Evolutionary conservation across 1,284 basidiomycete species (phyloP).

Genomic region (Austropuccinia psidii): DNA sequence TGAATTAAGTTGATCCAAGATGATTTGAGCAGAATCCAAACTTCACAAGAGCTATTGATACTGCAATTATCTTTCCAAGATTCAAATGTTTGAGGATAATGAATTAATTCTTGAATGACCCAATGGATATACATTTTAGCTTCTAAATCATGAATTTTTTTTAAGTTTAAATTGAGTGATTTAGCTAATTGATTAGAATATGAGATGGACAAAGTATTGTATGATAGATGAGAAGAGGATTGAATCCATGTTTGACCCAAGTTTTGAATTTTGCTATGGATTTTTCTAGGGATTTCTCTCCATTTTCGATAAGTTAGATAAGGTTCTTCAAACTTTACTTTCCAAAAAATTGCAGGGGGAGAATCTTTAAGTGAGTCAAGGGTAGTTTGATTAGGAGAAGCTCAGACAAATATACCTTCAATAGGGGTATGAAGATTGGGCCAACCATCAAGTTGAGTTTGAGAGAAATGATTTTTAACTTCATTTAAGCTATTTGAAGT

Average conservation of each 20-base stretch:
- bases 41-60: slow-evolving; percentile 6
- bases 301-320: slow-evolving; percentile 98
- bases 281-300: slow-evolving; percentile 79
- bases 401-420: slow-evolving; percentile 86
- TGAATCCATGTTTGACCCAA: too few species aligned
- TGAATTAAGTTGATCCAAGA: neutral
- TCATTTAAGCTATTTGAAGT: slow-evolving; percentile 59
- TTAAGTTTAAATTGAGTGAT: slow-evolving; percentile 11
- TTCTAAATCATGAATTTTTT: slow-evolving; percentile 21
- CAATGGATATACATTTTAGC: slow-evolving; percentile 19
- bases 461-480: slow-evolving; percentile 52
- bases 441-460: slow-evolving; percentile 53
- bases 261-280: slow-evolving; percentile 37
- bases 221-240: neutral
- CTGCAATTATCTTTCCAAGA: slow-evolving; percentile 8
- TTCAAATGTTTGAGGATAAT: slow-evolving; percentile 16
- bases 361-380: slow-evolving; percentile 38
- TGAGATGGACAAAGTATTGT: neutral
- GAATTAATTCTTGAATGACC: slow-evolving; percentile 14
- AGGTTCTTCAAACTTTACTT: slow-evolving; percentile 97
- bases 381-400: slow-evolving; percentile 38
- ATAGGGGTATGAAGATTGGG: slow-evolving; percentile 77
- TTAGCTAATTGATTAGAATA: neutral
- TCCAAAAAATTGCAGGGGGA: slow-evolving; percentile 93
- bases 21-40: neutral